Evolutionary conservation across 1,284 basidiomycete species (phyloP), one percentile per base, ranked within the genome.

Genomic region (Microbotryum scabiosae): DNA sequence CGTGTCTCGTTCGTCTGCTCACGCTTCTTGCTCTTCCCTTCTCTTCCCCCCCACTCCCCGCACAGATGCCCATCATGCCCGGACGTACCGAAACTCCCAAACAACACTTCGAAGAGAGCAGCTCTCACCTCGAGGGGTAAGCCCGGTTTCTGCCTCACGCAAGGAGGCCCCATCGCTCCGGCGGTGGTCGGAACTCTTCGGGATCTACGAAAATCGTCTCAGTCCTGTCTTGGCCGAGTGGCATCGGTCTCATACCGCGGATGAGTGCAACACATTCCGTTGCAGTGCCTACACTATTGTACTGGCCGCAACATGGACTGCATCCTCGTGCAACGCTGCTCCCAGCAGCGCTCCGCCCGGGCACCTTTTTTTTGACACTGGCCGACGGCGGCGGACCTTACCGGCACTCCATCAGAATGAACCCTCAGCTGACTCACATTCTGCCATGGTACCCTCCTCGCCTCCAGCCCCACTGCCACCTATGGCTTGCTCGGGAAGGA

Each of bases 401-500:
- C 10, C 16, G 9, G 9, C 36, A 41, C 16, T 3, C 3, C 5
- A 41, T 41, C n/a, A 41, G 16, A 41, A 41, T 16, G 36, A 21
- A 20, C 49, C 30, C 41, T 14, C 26, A 5, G 53, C 63, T 64
- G 51, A 64, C 56, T 18, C 10, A 6, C 5, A 18, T n/a, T 6
- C 3, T n/a, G 4, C 4, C 32, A 4, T 41, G 16, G 14, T 16
- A 41, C 36, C 12, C 16, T 18, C 12, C 36, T 41, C 16, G 36
- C 36, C 36, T 41, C 14, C 36, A 41, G 36, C 30, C 57, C 51
- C 45, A 41, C 43, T 18, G 56, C 56, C 36, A 32, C 61, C 21
- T 70, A 69, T 45, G 62, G 63, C 46, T 58, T 92, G 73, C 85
- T 94, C 72, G 91, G 90, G 69, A 85, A 85, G 70, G 90, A 97